phyloP scores from a whole-genome alignment of 257 asterid species.

The Solanum habrochaites region DNA sequence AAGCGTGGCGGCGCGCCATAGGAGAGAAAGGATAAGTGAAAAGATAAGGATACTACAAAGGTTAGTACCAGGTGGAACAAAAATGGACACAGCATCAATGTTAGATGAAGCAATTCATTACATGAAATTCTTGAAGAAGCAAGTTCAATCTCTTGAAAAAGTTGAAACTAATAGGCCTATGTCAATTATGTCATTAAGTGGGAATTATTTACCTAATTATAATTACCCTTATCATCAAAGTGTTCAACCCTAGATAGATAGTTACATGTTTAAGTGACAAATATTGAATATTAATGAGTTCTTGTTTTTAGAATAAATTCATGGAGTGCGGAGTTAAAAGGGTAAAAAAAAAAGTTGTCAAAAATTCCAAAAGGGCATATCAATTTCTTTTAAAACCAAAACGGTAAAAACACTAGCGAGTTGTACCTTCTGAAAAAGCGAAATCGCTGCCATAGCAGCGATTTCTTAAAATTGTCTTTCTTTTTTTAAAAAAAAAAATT shows the following conservation, averaged over 20 bases:
- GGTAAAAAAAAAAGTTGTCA: no score
- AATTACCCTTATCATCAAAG: constrained; percentile 17
- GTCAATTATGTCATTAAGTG: constrained; percentile 41
- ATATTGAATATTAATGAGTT: not conserved
- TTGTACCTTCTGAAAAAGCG: no score
- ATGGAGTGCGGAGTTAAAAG: no score
- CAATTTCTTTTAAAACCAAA: no score
- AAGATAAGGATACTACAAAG: constrained; percentile 74
- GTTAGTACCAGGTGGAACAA: constrained; percentile 95
- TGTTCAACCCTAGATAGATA: constrained; percentile 18
- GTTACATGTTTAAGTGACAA: not conserved
- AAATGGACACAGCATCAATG: constrained; percentile 98
- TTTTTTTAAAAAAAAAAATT: no score
- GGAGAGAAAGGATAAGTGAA: constrained; percentile 86
- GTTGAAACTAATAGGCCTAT: constrained; percentile 46
- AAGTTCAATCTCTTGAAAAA: constrained; percentile 62
- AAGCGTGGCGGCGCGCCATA: constrained; percentile 90
- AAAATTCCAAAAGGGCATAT: no score
- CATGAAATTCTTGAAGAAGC: constrained; percentile 75
- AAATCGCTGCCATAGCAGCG: no score
- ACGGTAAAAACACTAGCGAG: no score
- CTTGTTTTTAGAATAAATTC: not conserved
- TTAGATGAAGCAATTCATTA: constrained; percentile 89
- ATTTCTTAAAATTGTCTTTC: no score
- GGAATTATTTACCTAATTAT: constrained; percentile 20